Conservation (phyloP, 2,329 filamentous ascomycete genomes). For the Gnomoniopsis smithogilvyi region DNA sequence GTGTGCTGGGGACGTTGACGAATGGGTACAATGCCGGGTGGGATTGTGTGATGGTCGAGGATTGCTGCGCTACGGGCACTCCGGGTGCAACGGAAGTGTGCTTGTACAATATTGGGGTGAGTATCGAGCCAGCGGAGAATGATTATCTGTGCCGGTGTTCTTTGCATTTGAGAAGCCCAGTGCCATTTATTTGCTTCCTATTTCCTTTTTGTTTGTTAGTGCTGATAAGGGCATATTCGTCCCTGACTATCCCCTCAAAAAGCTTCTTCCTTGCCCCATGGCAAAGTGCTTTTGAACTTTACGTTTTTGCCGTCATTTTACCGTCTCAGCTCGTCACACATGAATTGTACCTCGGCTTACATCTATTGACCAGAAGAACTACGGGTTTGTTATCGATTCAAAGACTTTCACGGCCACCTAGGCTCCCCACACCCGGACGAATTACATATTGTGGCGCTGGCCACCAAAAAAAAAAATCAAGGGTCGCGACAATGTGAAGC, state of each 20-base stretch:
- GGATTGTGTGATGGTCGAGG: conserved; percentile 53
- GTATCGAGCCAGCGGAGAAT: conserved; percentile 18
- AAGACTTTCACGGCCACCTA: conserved; percentile 12
- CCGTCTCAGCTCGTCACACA: not conserved
- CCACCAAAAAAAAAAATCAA: too few species aligned
- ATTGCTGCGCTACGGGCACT: conserved; percentile 51
- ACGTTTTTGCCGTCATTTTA: not conserved
- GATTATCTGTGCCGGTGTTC: not conserved
- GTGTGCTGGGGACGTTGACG: conserved; percentile 52
- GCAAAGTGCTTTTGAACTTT: too few species aligned
- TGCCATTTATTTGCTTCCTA: too few species aligned
- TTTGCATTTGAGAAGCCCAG: too few species aligned
- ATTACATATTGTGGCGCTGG: too few species aligned
- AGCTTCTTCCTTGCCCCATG: too few species aligned
- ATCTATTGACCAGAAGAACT: conserved; percentile 14
- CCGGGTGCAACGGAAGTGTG: conserved; percentile 32
- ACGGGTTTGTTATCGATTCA: conserved; percentile 23
- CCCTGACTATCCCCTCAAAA: too few species aligned
- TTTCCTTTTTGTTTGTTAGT: too few species aligned
- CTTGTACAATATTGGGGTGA: conserved; percentile 33
- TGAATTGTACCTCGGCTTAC: not conserved
- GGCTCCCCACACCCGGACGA: too few species aligned
- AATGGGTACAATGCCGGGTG: conserved; percentile 55
- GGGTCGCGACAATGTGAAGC: too few species aligned
- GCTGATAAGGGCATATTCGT: too few species aligned